Base-by-base conservation (phyloP, 2,329 filamentous ascomycete species). In the Periconia sp. region DNA sequence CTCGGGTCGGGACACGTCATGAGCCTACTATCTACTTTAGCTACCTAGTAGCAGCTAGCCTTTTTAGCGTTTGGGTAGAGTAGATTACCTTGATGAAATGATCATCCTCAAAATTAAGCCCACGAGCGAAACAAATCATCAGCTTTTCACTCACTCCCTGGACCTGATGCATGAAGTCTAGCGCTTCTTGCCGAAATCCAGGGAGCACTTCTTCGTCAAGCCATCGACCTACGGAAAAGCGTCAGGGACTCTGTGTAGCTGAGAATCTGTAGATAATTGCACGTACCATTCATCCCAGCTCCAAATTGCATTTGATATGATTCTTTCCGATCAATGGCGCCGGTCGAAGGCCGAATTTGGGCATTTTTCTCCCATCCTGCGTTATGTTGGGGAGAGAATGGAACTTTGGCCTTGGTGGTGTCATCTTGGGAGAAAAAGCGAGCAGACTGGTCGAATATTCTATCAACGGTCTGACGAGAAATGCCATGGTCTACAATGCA, bases 281-380 rank as follows among this genome's bases (percentile, higher is more conserved):
- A 50, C 54, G 74, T 70, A 43, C 75, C 77, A 13, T 77, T 66
- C 77, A 83, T 81, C 52, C 77, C 78, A 47, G 74, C 73, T n/a
- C 84, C 82, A 56, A 84, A 85, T 62, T 87, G 84, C 68, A 87
- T 73, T 65, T 86, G 84, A 63, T 86, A 85, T 11, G 80, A 83
- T 67, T 87, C 84, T 61, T 86, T 87, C 47, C 76, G 78, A 66
- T 87, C 84, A 1, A 81, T 76, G 1, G 75, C 73, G 11, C 84
- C 84, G 0, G 84, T 87, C 2, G 81, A 85, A 1, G 83, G 83
- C 13, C 84, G 78, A 42, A 86, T 72, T 61, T 86, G 84, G 8
- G 79, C 75, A 56, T 77, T 79, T 66, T 82, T 82, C 72, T 86
- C 84, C 83, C 84, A 86, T 8, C 84, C 84, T 1, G 81, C 79